phyloP scores from a whole-genome alignment of 1,284 basidiomycete species.

The Neonothopanus nambi region DNA sequence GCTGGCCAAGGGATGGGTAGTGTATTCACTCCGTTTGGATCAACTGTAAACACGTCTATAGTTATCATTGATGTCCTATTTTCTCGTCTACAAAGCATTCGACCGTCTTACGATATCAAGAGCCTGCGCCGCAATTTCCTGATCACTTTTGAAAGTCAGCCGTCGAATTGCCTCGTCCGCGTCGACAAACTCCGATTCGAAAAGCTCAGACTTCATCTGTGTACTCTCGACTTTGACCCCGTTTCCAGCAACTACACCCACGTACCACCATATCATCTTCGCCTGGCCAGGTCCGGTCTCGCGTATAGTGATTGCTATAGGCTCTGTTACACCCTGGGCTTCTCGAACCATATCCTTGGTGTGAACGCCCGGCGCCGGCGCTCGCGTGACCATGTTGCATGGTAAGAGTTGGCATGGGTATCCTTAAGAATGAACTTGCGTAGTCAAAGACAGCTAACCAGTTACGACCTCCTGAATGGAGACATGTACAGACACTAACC shows the following conservation, averaged over 20 bases:
- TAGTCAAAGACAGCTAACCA: no score
- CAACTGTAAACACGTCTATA: no score
- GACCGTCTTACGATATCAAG: slow-evolving; percentile 24
- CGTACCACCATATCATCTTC: slow-evolving; percentile 50
- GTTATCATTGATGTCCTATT: no score
- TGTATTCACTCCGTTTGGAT: no score
- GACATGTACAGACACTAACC: slow-evolving; percentile 1
- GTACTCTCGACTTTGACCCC: slow-evolving; percentile 35
- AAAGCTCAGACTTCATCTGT: slow-evolving; percentile 43
- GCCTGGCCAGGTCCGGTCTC: slow-evolving; percentile 25
- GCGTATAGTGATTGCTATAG: slow-evolving; percentile 37
- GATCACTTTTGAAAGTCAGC: slow-evolving; percentile 38
- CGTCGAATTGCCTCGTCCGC: slow-evolving; percentile 35
- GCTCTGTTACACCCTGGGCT: slow-evolving; percentile 26
- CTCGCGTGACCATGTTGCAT: slow-evolving; percentile 42
- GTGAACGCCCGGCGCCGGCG: slow-evolving; percentile 36
- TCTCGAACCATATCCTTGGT: slow-evolving; percentile 26
- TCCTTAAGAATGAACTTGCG: slow-evolving; percentile 27
- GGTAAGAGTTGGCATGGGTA: slow-evolving; percentile 50
- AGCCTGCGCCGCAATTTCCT: slow-evolving; percentile 28
- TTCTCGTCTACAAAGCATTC: no score
- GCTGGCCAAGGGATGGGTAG: no score
- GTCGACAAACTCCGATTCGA: slow-evolving; percentile 37
- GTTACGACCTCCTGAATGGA: background rate
- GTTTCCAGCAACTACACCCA: slow-evolving; percentile 31